A percentile compares a stretch with the other conserved stretches of the same genome.
These are phyloP conservation scores for Rhodomyrtus psidioides DNA, from an alignment of 441 rosid genomes.

Conservation along the genomic window DNA sequence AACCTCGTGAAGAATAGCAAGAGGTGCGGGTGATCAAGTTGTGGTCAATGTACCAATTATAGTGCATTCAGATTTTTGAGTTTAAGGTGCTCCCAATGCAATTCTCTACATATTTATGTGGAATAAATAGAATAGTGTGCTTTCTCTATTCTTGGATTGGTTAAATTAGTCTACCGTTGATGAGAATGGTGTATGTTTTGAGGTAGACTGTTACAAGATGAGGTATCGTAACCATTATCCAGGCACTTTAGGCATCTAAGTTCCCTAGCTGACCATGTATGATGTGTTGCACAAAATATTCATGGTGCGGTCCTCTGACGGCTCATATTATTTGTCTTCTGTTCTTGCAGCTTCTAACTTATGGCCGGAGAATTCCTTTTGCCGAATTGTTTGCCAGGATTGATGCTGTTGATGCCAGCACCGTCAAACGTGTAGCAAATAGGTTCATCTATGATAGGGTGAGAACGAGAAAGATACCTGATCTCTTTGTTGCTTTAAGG, in stretches of 20 bases:
- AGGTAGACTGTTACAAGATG: not conserved
- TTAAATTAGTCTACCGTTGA: not conserved
- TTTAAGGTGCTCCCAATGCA: not conserved
- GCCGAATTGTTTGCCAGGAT: slow-evolving; percentile 93
- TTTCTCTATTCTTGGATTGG: not conserved
- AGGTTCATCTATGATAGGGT: slow-evolving; percentile 89
- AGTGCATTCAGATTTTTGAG: not conserved
- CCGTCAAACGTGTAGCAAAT: slow-evolving; percentile 87
- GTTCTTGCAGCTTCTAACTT: slow-evolving; percentile 73
- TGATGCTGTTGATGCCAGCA: slow-evolving; percentile 89
- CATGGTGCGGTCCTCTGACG: not conserved
- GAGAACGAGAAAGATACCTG: not conserved
- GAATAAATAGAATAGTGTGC: not conserved
- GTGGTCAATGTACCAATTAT: not conserved
- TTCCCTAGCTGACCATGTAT: not conserved
- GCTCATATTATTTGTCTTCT: not conserved
- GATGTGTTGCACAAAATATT: not conserved
- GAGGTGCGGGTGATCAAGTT: not conserved
- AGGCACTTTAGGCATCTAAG: not conserved
- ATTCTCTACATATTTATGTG: not conserved
- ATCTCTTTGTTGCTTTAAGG: not conserved
- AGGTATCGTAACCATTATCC: not conserved
- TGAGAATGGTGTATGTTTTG: not conserved
- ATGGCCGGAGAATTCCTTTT: slow-evolving; percentile 89
- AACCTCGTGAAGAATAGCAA: not conserved